Conservation (phyloP, 2,329 filamentous ascomycete genomes). For the Geoglossum cookeanum region DNA sequence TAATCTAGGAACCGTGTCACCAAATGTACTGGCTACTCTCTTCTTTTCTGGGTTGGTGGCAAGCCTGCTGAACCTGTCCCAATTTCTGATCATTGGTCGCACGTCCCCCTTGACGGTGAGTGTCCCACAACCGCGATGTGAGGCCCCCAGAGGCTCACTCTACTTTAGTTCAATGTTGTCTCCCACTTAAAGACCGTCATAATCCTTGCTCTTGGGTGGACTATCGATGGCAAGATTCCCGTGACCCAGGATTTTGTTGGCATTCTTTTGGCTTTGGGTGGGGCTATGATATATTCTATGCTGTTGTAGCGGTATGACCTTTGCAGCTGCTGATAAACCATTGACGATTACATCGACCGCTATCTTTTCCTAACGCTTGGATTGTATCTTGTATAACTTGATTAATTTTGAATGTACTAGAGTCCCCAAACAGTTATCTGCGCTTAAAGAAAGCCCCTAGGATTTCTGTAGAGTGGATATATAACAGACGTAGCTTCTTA, state of each 20-base stretch:
- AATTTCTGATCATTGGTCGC: constrained; percentile 15
- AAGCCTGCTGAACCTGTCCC: constrained; percentile 22
- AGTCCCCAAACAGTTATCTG: too few species aligned
- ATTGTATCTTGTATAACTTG: not conserved
- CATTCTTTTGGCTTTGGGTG: constrained; percentile 25
- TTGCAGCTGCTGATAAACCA: not conserved
- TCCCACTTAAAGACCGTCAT: constrained; percentile 27
- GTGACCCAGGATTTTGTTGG: constrained; percentile 22
- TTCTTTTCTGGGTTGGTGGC: constrained; percentile 25
- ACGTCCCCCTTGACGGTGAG: constrained; percentile 18
- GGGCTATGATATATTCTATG: constrained; percentile 27
- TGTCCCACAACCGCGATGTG: not conserved
- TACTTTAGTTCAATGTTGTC: constrained; percentile 21
- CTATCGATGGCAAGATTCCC: constrained; percentile 24
- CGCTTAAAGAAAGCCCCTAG: too few species aligned
- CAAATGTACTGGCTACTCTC: constrained; percentile 21
- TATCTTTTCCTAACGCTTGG: not conserved
- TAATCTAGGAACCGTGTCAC: constrained; percentile 16
- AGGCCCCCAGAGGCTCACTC: not conserved
- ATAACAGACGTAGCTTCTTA: not conserved
- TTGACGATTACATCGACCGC: not conserved
- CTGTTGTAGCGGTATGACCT: not conserved
- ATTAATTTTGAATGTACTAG: too few species aligned
- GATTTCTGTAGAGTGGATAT: not conserved
- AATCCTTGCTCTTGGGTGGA: constrained; percentile 27